phyloP scores from a whole-genome alignment of 345 rosid species.

The Citrus inodora region DNA sequence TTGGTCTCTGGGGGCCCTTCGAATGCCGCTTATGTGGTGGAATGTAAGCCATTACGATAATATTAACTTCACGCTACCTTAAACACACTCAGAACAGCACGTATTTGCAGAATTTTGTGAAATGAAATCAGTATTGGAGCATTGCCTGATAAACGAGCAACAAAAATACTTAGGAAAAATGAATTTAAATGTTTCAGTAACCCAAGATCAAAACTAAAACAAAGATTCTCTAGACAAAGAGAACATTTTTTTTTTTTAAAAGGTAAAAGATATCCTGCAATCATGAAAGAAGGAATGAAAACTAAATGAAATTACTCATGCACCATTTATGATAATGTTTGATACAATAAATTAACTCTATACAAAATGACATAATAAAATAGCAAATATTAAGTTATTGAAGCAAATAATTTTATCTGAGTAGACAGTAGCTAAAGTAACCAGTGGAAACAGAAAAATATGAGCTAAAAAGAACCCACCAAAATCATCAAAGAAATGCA shows the following conservation, averaged over 20 bases:
- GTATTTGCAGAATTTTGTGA: background rate
- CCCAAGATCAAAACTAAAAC: background rate
- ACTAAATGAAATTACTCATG: too few species aligned
- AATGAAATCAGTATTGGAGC: background rate
- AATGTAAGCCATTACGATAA: constrained; percentile 20
- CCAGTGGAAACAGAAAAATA: too few species aligned
- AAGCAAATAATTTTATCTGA: background rate
- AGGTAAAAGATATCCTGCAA: background rate
- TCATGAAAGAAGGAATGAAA: background rate
- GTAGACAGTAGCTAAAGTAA: background rate
- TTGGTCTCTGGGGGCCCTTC: background rate
- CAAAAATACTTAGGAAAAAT: background rate
- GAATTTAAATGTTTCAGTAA: background rate
- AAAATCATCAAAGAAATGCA: too few species aligned
- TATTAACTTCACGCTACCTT: background rate
- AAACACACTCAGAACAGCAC: background rate
- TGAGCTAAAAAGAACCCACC: too few species aligned
- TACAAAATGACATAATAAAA: background rate
- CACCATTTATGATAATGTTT: background rate
- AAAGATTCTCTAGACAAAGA: too few species aligned
- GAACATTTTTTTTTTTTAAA: too few species aligned
- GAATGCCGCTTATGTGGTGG: constrained; percentile 31
- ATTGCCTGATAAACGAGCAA: background rate
- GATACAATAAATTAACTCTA: background rate
- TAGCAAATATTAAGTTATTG: background rate